These are phyloP conservation scores for Fusarium algeriense DNA, from an alignment of 2,329 filamentous ascomycete genomes.

Conservation along the genomic window DNA sequence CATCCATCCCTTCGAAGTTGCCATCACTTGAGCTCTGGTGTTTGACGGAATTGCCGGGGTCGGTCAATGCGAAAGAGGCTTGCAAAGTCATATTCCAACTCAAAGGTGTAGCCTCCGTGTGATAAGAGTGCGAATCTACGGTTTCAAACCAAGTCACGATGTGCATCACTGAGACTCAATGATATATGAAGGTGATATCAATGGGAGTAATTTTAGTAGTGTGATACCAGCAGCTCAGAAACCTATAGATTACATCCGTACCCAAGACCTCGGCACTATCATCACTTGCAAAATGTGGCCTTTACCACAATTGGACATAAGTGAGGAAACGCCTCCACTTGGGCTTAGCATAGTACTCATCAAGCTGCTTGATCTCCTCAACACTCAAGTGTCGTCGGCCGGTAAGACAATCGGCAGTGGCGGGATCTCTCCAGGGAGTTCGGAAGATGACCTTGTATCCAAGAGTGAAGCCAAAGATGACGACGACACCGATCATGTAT, in stretches of 20 bases:
- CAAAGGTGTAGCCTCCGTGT: no score
- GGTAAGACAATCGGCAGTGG: constrained; percentile 34
- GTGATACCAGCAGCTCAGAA: not conserved
- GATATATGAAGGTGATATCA: not conserved
- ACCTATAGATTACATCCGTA: not conserved
- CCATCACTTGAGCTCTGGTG: no score
- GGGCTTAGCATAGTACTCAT: constrained; percentile 28
- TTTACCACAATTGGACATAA: constrained; percentile 38
- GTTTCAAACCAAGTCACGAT: not conserved
- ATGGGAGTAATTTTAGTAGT: not conserved
- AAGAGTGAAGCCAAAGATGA: constrained; percentile 37
- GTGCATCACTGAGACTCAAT: no score
- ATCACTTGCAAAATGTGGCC: not conserved
- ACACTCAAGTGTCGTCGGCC: constrained; percentile 24
- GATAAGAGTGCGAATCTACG: no score
- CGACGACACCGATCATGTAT: constrained; percentile 15
- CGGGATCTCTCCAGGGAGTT: constrained; percentile 37
- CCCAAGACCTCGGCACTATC: not conserved
- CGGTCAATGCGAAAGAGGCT: no score
- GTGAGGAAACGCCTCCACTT: constrained; percentile 40
- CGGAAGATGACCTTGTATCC: constrained; percentile 36
- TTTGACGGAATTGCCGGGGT: no score
- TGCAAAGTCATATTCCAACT: not conserved
- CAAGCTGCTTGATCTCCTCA: constrained; percentile 37
- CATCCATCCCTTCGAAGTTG: not conserved